A percentile compares a stretch with the other conserved stretches of the same genome.
Evolutionary conservation across 1,139 yeast species (phyloP).

Genomic region (Arxiozyma slooffiae): DNA sequence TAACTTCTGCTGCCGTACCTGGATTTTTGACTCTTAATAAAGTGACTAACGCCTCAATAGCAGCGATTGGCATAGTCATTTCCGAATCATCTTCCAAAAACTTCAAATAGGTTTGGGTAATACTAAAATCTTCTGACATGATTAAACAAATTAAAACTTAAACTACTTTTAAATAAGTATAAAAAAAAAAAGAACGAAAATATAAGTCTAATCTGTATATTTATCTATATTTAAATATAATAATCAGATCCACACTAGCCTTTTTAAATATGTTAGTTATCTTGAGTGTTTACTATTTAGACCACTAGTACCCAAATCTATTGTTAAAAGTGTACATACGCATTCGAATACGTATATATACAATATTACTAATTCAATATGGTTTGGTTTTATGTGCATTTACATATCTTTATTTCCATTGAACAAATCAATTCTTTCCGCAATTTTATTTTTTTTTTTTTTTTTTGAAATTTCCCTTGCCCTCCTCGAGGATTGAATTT

Average conservation of each 20-base stretch:
- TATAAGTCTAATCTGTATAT: neutral
- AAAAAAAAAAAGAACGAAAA: no score
- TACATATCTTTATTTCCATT: neutral
- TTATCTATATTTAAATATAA: no score
- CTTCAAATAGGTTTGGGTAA: constrained; percentile 66
- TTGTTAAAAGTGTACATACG: no score
- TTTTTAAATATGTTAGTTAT: neutral
- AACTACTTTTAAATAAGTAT: neutral
- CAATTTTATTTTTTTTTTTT: no score
- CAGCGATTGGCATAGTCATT: constrained; percentile 98
- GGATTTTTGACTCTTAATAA: constrained; percentile 76
- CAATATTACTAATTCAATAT: no score
- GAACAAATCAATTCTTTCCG: neutral
- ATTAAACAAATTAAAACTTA: neutral
- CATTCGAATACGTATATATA: neutral
- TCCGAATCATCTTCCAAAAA: constrained; percentile 82
- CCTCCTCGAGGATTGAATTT: no score
- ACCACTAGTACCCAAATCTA: neutral
- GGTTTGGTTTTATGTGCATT: neutral
- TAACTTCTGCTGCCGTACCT: constrained; percentile 85
- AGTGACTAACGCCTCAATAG: constrained; percentile 86
- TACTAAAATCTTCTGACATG: constrained; percentile 48
- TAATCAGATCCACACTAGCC: neutral
- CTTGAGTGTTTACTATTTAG: neutral
- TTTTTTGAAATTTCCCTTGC: no score